Evolutionary conservation across 148 eudicot genomes (phyloP).

Genomic region (Polygonum maritimum): DNA sequence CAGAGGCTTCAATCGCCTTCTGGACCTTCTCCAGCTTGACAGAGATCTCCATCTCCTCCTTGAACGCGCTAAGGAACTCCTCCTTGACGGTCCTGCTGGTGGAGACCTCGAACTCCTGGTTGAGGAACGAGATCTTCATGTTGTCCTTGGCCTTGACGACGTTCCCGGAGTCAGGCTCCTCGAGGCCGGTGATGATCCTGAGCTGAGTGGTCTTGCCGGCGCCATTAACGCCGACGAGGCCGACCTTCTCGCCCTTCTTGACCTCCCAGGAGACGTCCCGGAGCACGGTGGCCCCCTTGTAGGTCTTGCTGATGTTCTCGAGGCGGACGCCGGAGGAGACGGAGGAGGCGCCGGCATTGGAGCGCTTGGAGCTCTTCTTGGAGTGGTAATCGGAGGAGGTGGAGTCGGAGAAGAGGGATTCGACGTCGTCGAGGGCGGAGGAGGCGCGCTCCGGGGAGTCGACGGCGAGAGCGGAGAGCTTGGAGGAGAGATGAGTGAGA

Average conservation of each 20-base stretch:
- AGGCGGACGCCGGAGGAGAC: constrained; percentile 82
- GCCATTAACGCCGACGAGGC: constrained; percentile 93
- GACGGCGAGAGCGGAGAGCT: constrained; percentile 2
- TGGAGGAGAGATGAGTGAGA: constrained; percentile 7
- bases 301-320: constrained; percentile 71
- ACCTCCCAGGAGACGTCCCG: constrained; percentile 89
- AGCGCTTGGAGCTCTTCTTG: constrained; percentile 30
- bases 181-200: constrained; percentile 82
- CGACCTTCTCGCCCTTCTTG: constrained; percentile 90
- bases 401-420: constrained; percentile 58
- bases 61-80: constrained; percentile 82
- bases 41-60: constrained; percentile 83
- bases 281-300: constrained; percentile 77
- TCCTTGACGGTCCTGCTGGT: constrained; percentile 69
- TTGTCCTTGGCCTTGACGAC: constrained; percentile 78
- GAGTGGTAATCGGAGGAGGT: constrained; percentile 17
- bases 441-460: constrained; percentile 2
- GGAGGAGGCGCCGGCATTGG: constrained; percentile 64
- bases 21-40: constrained; percentile 81
- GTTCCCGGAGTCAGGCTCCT: constrained; percentile 85
- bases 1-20: constrained; percentile 76
- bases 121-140: constrained; percentile 83
- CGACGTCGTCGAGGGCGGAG: constrained; percentile 38
- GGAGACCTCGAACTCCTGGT: constrained; percentile 92
- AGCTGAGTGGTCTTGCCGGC: constrained; percentile 96